Conservation (phyloP, 2,329 filamentous ascomycete species). For the Fusarium sp. region DNA sequence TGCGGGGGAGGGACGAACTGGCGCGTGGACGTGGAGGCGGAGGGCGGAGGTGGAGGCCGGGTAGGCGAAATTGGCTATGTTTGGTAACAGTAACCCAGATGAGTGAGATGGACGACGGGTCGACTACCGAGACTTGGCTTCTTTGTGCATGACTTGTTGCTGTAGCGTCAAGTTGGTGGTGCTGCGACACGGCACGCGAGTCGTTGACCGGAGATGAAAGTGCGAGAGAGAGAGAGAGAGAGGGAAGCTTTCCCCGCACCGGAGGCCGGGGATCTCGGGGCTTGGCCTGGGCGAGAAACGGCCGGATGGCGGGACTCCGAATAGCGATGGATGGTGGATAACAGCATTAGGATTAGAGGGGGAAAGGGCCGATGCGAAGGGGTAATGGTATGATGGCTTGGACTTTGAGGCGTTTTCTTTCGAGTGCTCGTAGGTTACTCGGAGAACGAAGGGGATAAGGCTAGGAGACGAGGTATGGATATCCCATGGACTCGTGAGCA, state of each 20-base stretch:
- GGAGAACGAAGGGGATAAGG: background rate
- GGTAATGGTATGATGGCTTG: constrained; percentile 13
- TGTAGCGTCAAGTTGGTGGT: background rate
- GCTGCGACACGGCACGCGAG: constrained; percentile 5
- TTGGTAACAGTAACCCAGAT: background rate
- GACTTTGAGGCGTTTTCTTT: background rate
- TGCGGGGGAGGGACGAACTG: constrained; percentile 10
- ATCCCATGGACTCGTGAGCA: background rate
- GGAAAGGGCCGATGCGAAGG: constrained; percentile 17
- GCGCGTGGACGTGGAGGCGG: constrained; percentile 6
- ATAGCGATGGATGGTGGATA: constrained; percentile 35
- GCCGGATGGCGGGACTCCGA: constrained; percentile 40
- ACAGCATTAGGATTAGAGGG: background rate
- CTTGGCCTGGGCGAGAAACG: constrained; percentile 27
- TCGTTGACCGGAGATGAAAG: constrained; percentile 36
- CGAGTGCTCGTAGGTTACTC: background rate
- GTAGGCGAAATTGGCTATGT: background rate
- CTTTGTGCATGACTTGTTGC: background rate
- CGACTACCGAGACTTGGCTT: constrained; percentile 15
- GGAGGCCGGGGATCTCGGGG: constrained; percentile 24
- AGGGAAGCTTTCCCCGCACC: constrained; percentile 25
- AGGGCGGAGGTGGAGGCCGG: background rate
- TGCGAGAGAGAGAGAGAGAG: constrained; percentile 30
- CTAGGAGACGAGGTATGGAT: constrained; percentile 8
- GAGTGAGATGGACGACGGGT: background rate